Evolutionary conservation across 2,329 filamentous ascomycete genomes (phyloP), one percentile per base, ranked within the genome.

Genomic region (Amesomyces nigricolor): DNA sequence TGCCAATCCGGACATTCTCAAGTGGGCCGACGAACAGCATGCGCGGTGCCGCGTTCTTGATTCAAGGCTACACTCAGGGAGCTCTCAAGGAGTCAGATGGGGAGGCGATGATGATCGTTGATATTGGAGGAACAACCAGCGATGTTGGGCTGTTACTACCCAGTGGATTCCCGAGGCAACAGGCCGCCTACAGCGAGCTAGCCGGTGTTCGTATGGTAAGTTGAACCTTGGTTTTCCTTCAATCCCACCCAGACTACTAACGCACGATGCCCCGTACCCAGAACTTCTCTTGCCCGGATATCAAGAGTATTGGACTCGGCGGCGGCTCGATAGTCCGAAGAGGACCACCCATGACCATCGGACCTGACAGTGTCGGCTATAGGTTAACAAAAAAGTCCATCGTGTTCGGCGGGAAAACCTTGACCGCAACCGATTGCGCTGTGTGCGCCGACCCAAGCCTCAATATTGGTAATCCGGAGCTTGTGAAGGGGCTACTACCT

Each of bases 71-170:
- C 7, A 35, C 2, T 9, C 32, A 13, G 32, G 32, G 32, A 11
- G 22, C 9, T 35, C 32, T 35, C n/a, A 52, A 64, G 17, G 65
- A 66, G 42, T 2, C 42, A 63, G 13, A 61, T 67, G 55, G n/a
- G 2, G 69, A 75, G 53, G 68, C 71, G 0, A 69, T 76, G 61
- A 80, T 86, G 71, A 83, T 87, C 0, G 78, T 86, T 2, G 84
- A 87, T 62, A 80, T 87, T 51, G 84, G 84, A 0, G 83, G 84
- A 2, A 87, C 84, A 0, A 87, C 83, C 0, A 80, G 82, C 0
- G 84, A 87, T 60, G 80, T 85, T 10, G 82, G 84, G 0, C 67
- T 85, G 0, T 66, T 87, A 3, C 73, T 83, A 6, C 73, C 78
- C 0, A 85, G 79, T 47, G 83, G 84, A 0, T 83, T 87, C 48